A percentile compares a stretch with the other conserved stretches of the same genome.
Evolutionary conservation across 2,329 filamentous ascomycete genomes (phyloP).

Genomic region (Colletotrichum trifolii): DNA sequence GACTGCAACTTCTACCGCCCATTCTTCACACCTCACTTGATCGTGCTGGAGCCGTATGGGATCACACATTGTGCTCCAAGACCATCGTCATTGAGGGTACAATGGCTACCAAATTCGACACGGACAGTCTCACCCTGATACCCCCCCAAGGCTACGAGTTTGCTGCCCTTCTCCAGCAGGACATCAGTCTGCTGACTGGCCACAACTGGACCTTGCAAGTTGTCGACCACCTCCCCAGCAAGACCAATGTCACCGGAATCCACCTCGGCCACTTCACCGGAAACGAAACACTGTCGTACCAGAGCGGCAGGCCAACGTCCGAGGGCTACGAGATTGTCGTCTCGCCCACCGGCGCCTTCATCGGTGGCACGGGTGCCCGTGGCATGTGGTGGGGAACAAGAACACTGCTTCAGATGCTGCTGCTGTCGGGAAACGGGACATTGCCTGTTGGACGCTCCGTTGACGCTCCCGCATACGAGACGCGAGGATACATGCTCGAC

Average conservation of each 20-base stretch:
- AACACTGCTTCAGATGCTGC: constrained; percentile 54
- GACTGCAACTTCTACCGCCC: constrained; percentile 24
- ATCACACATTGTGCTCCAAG: constrained; percentile 1
- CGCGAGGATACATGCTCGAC: constrained; percentile 54
- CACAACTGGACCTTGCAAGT: constrained; percentile 53
- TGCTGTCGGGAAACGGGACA: constrained; percentile 45
- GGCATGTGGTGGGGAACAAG: constrained; percentile 61
- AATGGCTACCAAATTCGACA: constrained; percentile 54
- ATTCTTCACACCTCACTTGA: background rate
- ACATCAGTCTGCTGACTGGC: constrained; percentile 54
- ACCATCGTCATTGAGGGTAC: constrained; percentile 54
- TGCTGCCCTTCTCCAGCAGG: constrained; percentile 56
- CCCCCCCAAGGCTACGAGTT: constrained; percentile 62
- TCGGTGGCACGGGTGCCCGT: constrained; percentile 54
- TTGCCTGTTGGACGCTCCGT: constrained; percentile 43
- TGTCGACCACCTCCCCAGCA: constrained; percentile 47
- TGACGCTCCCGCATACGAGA: constrained; percentile 56
- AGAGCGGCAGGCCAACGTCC: constrained; percentile 57
- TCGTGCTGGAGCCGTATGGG: background rate
- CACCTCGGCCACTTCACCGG: constrained; percentile 50
- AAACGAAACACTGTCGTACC: constrained; percentile 51
- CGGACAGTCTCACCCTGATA: constrained; percentile 60
- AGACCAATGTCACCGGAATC: constrained; percentile 49
- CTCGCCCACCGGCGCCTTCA: constrained; percentile 44
- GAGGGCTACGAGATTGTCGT: constrained; percentile 62